Percentiles rank a stretch among this genome's conserved stretches.
phyloP scores from a whole-genome alignment of 805 yeast genomes.

The Saccharomyces eubayanus region DNA sequence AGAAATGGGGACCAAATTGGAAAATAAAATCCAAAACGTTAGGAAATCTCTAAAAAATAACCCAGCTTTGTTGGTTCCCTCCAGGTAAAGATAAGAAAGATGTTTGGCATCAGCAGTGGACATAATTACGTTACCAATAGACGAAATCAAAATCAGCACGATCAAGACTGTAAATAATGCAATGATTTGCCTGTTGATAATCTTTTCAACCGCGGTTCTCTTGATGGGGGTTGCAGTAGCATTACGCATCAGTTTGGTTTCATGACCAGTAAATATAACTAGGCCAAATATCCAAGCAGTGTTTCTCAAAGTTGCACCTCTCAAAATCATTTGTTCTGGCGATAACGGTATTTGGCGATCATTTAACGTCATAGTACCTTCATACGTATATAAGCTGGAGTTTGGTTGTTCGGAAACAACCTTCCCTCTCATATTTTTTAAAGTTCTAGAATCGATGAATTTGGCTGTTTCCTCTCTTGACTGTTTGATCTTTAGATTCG shows the following conservation, averaged over 20 bases:
- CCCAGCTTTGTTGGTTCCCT: slow-evolving; percentile 56
- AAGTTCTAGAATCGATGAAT: slow-evolving; percentile 55
- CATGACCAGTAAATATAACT: slow-evolving; percentile 95
- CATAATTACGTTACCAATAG: slow-evolving; percentile 80
- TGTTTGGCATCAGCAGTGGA: slow-evolving; percentile 43
- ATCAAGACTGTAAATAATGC: slow-evolving; percentile 79
- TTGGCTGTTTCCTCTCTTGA: slow-evolving; percentile 69
- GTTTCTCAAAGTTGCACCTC: slow-evolving; percentile 94
- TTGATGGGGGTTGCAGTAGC: slow-evolving; percentile 98
- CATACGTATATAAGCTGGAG: slow-evolving; percentile 87
- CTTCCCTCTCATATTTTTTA: slow-evolving; percentile 46
- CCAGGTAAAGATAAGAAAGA: slow-evolving; percentile 59
- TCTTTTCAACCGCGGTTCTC: slow-evolving; percentile 91
- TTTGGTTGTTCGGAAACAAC: slow-evolving; percentile 87
- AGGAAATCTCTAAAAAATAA: slow-evolving; percentile 79
- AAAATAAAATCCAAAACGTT: slow-evolving; percentile 93
- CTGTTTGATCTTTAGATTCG: slow-evolving; percentile 91
- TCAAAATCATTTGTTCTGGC: slow-evolving; percentile 83
- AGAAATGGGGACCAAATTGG: slow-evolving; percentile 96
- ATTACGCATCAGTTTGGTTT: slow-evolving; percentile 94
- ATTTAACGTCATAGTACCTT: slow-evolving; percentile 64
- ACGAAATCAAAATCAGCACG: slow-evolving; percentile 66
- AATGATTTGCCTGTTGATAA: slow-evolving; percentile 84
- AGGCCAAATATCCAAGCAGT: slow-evolving; percentile 94
- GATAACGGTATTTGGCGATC: slow-evolving; percentile 58